Base-by-base conservation (phyloP, 2,329 filamentous ascomycete genomes). In the Pseudogymnoascus pannorum region DNA sequence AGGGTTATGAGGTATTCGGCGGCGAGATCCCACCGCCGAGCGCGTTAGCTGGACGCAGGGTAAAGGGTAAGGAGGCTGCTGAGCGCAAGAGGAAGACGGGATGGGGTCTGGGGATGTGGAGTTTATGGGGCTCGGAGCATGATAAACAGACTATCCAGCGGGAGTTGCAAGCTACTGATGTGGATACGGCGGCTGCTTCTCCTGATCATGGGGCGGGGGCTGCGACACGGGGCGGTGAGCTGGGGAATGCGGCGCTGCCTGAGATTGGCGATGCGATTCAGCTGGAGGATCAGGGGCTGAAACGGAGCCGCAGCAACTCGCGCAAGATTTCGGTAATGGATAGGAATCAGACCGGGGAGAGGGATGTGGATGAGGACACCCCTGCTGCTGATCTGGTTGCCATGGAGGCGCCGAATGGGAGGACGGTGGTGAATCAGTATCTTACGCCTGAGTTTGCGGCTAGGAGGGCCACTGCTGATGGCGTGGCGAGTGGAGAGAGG, bases 41-140 rank as follows among this genome's bases (percentile, higher is more conserved):
- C 44, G 91, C 94, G 0, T 76, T 97, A 8, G 92, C 89, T 1
- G 89, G 89, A 0, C 79, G 91, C 62, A 81, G 87, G 62, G 80
- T 79, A 65, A 76, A 76, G 35, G 73, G 77, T 57, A 76, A 76
- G 58, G 67, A 77, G 66, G 72, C 78, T n/a, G 79, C 81, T 64
- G 79, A 78, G 67, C 81, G 81, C 70, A 85, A 79, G 73, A 80
- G 72, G 60, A 74, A 75, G 66, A 87, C 83, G 78, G 92, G 89
- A 66, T 84, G 88, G 74, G 90, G 88, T 6, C 78, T 97, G 72
- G 84, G 87, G 2, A 76, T 97, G 66, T 97, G 93, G 93, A 89
- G 86, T 58, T 79, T 87, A 1, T 95, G 92, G 89, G 92, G 91
- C 12, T 92, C 88, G 51, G 95, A 89, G 71, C 91, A 97, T 70